These are phyloP conservation scores for Ilyonectria sp. DNA, from an alignment of 2,329 filamentous ascomycete genomes.

Conservation along the genomic window DNA sequence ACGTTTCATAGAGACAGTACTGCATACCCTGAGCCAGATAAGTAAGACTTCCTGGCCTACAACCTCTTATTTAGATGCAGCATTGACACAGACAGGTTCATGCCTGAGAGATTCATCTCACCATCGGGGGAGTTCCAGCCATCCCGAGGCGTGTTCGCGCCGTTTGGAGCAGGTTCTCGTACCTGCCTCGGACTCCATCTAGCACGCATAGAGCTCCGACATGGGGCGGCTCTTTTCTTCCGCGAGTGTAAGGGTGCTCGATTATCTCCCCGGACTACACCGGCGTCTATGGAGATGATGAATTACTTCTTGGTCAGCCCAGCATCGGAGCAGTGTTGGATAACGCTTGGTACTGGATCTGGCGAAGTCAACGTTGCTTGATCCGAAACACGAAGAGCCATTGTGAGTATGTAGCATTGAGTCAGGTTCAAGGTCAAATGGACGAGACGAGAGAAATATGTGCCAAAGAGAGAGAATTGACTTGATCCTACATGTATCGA, in stretches of 20 bases:
- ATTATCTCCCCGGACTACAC: neutral
- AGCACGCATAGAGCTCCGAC: conserved; percentile 10
- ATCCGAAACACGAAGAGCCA: neutral
- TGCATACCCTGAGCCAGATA: neutral
- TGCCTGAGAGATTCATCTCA: conserved; percentile 2
- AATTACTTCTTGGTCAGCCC: neutral
- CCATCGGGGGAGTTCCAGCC: neutral
- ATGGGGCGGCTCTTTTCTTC: conserved; percentile 4
- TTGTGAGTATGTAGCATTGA: neutral
- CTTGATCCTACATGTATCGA: neutral
- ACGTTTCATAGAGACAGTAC: conserved; percentile 57
- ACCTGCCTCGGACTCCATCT: conserved; percentile 15
- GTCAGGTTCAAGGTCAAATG: neutral
- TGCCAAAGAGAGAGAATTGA: neutral
- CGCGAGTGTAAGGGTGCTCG: neutral
- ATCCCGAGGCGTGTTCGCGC: neutral
- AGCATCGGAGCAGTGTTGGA: conserved; percentile 1
- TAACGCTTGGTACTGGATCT: neutral
- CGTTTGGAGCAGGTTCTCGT: conserved; percentile 7
- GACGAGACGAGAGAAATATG: neutral
- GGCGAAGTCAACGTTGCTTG: neutral
- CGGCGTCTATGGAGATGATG: neutral
- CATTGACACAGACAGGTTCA: neutral
- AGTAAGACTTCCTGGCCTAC: neutral
- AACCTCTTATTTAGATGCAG: neutral